These are phyloP conservation scores for Mariannaea elegans DNA, from an alignment of 2,329 filamentous ascomycete genomes.

Conservation along the genomic window DNA sequence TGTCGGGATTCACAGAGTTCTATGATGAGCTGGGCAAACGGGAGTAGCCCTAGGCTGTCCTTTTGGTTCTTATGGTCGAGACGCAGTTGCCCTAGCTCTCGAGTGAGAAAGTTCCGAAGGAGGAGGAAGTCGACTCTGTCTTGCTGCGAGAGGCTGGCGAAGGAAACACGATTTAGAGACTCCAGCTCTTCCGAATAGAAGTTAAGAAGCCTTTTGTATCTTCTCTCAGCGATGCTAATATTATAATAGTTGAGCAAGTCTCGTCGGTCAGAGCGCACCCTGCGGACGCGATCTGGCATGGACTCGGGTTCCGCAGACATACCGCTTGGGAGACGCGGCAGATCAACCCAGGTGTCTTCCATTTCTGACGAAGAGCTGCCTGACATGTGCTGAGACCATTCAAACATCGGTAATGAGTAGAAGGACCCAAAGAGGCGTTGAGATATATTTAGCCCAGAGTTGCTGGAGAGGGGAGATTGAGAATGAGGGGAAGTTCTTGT, in stretches of 20 bases:
- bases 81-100: conserved; percentile 48
- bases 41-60: conserved; percentile 51
- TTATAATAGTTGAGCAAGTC: conserved; percentile 61
- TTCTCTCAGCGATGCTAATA: conserved; percentile 53
- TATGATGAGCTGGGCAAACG: conserved; percentile 54
- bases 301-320: conserved; percentile 35
- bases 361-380: conserved; percentile 17
- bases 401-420: not conserved
- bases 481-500: conserved; percentile 18
- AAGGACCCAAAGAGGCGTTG: too few relatives aligned
- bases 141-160: conserved; percentile 49
- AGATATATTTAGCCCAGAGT: too few relatives aligned
- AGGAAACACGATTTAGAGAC: conserved; percentile 35
- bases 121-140: conserved; percentile 60
- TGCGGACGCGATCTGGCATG: conserved; percentile 53
- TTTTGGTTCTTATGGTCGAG: conserved; percentile 48
- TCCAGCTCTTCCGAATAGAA: conserved; percentile 52
- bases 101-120: conserved; percentile 55
- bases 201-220: conserved; percentile 51
- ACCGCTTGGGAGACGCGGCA: not conserved
- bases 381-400: conserved; percentile 13
- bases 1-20: conserved; percentile 59
- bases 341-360: conserved; percentile 20
- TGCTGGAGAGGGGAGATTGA: too few relatives aligned
- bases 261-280: conserved; percentile 54